Conservation (phyloP, 1,284 basidiomycete species). For the Fomitopsis schrenkii region DNA sequence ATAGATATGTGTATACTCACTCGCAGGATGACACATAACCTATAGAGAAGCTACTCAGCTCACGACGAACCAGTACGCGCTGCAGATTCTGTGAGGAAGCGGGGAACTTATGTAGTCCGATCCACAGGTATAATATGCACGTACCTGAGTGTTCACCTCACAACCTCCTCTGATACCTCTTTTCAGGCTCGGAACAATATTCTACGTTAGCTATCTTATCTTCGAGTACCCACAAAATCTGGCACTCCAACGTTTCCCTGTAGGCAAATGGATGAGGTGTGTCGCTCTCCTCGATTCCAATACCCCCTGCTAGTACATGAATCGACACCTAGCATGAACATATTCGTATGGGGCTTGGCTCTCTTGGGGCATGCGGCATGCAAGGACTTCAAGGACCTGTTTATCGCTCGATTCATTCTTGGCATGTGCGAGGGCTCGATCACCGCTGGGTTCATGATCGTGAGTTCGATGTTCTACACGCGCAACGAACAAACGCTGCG, state of each 20-base stretch:
- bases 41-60: slow-evolving; percentile 32
- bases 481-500: slow-evolving; percentile 67
- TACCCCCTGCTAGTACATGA: slow-evolving; percentile 17
- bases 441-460: slow-evolving; percentile 74
- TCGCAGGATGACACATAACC: background rate
- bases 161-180: background rate
- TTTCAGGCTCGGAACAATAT: slow-evolving; percentile 64
- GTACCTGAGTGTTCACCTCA: background rate
- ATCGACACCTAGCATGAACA: slow-evolving; percentile 55
- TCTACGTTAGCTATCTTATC: slow-evolving; percentile 62
- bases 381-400: slow-evolving; percentile 64
- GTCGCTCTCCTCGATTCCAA: background rate
- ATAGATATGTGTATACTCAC: background rate
- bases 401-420: slow-evolving; percentile 60
- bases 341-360: slow-evolving; percentile 64
- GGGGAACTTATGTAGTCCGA: background rate
- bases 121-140: slow-evolving; percentile 27
- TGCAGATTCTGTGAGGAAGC: background rate
- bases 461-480: slow-evolving; percentile 79
- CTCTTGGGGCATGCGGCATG: slow-evolving; percentile 68
- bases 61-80: slow-evolving; percentile 26
- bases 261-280: slow-evolving; percentile 79
- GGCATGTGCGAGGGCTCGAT: slow-evolving; percentile 79
- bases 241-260: slow-evolving; percentile 71
- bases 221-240: slow-evolving; percentile 76